Conservation (phyloP, 2,329 filamentous ascomycete species). For the Gaeumannomyces tritici region DNA sequence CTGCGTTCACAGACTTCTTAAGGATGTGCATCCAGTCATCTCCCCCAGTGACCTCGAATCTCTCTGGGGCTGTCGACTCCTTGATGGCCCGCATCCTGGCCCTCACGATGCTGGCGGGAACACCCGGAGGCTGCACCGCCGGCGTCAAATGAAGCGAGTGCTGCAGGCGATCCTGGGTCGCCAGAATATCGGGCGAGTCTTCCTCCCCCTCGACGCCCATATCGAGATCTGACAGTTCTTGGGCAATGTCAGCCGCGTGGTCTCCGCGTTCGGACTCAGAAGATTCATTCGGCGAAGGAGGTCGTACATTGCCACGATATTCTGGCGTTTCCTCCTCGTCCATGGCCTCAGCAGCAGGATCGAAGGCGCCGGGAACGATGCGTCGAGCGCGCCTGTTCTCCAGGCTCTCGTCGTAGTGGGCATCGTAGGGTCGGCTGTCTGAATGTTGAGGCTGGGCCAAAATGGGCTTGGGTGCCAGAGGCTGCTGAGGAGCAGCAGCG, state of each 20-base stretch:
- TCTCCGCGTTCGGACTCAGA: slow-evolving; percentile 2
- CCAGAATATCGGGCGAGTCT: slow-evolving; percentile 18
- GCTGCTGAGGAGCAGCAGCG: slow-evolving; percentile 20
- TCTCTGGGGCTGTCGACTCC: slow-evolving; percentile 46
- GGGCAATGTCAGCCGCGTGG: slow-evolving; percentile 4
- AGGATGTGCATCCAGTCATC: slow-evolving; percentile 93
- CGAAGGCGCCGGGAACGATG: slow-evolving; percentile 72
- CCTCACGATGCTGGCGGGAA: slow-evolving; percentile 52
- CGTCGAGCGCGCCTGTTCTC: slow-evolving; percentile 40
- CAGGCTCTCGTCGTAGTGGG: slow-evolving; percentile 46
- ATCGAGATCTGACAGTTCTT: slow-evolving; percentile 5
- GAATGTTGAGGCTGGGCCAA: neutral
- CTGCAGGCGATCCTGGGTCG: slow-evolving; percentile 22
- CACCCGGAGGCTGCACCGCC: slow-evolving; percentile 30
- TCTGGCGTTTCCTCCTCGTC: slow-evolving; percentile 49
- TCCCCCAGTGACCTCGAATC: slow-evolving; percentile 53
- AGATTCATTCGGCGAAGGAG: slow-evolving; percentile 3
- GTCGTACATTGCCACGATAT: slow-evolving; percentile 34
- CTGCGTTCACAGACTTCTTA: slow-evolving; percentile 85
- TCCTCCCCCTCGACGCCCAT: slow-evolving; percentile 45
- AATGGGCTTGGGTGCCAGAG: neutral
- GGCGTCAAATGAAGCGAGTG: slow-evolving; percentile 44
- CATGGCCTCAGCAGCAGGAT: slow-evolving; percentile 46
- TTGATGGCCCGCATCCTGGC: slow-evolving; percentile 56
- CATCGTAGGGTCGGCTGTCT: slow-evolving; percentile 17